Evolutionary conservation across 2,329 filamentous ascomycete species (phyloP).

Genomic region (Raffaelea arxii): DNA sequence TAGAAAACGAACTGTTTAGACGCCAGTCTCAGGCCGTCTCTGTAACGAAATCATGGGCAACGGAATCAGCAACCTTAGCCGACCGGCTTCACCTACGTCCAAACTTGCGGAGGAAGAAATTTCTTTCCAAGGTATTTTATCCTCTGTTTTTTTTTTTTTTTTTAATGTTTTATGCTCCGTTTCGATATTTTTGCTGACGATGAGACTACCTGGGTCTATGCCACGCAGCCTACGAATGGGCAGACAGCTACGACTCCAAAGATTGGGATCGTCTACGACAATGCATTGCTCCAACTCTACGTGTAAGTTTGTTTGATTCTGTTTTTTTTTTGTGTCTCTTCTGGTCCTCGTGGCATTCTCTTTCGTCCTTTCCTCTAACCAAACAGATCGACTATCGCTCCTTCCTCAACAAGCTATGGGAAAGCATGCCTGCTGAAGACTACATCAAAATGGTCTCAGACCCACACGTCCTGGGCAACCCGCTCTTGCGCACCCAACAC

Average conservation of each 20-base stretch:
- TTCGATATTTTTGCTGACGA: background rate
- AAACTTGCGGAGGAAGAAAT: slow-evolving; percentile 4
- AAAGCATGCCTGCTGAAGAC: slow-evolving; percentile 51
- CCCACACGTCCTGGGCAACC: slow-evolving; percentile 48
- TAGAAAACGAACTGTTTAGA: background rate
- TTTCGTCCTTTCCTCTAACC: background rate
- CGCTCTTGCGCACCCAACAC: slow-evolving; percentile 54
- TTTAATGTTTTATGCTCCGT: too few species aligned
- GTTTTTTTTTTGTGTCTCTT: background rate
- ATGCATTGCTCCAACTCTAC: slow-evolving; percentile 52
- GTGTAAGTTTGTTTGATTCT: slow-evolving; percentile 20
- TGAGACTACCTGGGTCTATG: slow-evolving; percentile 40
- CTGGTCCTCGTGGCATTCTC: background rate
- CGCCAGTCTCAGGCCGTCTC: background rate
- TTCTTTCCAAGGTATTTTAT: slow-evolving; percentile 10
- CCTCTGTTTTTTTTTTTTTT: too few species aligned
- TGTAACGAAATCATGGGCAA: slow-evolving; percentile 8
- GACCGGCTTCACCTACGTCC: background rate
- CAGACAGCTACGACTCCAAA: slow-evolving; percentile 57
- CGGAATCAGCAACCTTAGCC: slow-evolving; percentile 6
- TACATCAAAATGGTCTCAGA: slow-evolving; percentile 51
- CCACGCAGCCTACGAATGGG: slow-evolving; percentile 49
- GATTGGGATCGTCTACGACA: slow-evolving; percentile 51
- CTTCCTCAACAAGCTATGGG: slow-evolving; percentile 51
- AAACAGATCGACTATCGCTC: slow-evolving; percentile 60